Base-by-base conservation (phyloP, 148 eudicot genomes). In the Silene latifolia region DNA sequence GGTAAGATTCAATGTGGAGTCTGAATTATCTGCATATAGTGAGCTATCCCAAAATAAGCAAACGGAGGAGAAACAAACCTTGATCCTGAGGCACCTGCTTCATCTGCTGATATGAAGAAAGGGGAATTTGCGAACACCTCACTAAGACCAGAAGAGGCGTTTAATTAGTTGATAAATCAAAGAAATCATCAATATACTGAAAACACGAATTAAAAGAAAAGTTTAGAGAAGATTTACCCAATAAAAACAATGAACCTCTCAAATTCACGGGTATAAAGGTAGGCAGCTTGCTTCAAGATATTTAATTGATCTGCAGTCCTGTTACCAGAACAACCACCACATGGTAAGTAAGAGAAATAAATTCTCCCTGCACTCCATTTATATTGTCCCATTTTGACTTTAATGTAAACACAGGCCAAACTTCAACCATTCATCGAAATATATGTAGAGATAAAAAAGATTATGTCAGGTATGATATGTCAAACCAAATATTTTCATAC, bases 91-190 rank as follows among this genome's bases (percentile, higher is more conserved):
- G 89, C 54, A 72, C 91, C 93, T 61, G 91, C 92, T 74, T 84
- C 93, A 79, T 90, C 97, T 59, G 99, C 99, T 63, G 96, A 84
- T 46, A 95, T 88, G 78, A 95, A 90, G 85, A 95, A 95, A 69
- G 99, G 99, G 56, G 99, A 90, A 87, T 95, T 95, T 63, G 93
- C 85, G 77, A 95, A 88, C 65, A 95, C 99, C 81, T 88, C 99
- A 71, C 99, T 95, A 85, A 54, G 48, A 84, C 79, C 69, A 84
- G 35, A 67, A 74, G 51, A 70, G 44, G 51, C n/a, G 15, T 73
- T 47, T 20, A 82, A 67, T 47, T 39, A 39, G 8, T 39, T 39
- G 9, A 39, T 39, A 39, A 5, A 39, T 39, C 46, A 67, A 35
- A 66, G 56, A 66, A 75, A 63, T 44, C 19, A 53, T 67, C 17